Percentiles rank a stretch among this genome's conserved stretches.
phyloP scores from a whole-genome alignment of 2,329 filamentous ascomycete species.

The Hymenoscyphus infarciens region DNA sequence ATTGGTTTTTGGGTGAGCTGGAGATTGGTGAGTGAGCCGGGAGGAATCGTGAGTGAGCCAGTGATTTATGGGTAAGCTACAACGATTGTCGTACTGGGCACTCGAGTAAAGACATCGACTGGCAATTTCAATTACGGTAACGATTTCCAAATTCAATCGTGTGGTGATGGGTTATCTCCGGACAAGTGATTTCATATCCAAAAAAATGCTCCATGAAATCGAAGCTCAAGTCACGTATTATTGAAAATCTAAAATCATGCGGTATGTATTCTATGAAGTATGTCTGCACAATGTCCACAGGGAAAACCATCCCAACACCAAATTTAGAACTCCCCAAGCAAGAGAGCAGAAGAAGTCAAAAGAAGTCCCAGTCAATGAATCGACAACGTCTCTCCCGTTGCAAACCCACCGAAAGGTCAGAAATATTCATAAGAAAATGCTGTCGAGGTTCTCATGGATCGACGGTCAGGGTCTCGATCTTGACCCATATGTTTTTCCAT shows the following conservation, averaged over 20 bases:
- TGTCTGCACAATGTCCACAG: neutral
- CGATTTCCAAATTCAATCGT: too few relatives aligned
- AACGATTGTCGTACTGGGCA: too few relatives aligned
- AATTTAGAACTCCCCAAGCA: neutral
- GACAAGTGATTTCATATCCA: too few relatives aligned
- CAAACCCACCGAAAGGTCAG: constrained; percentile 29
- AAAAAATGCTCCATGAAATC: too few relatives aligned
- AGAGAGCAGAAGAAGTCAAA: constrained; percentile 14
- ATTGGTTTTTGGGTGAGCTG: too few relatives aligned
- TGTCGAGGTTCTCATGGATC: constrained; percentile 36
- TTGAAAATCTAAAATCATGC: constrained; percentile 8
- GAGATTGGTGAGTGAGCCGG: too few relatives aligned
- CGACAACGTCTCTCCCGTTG: constrained; percentile 50
- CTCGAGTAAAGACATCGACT: too few relatives aligned
- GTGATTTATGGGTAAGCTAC: too few relatives aligned
- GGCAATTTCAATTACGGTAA: too few relatives aligned
- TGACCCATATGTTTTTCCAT: constrained; percentile 21
- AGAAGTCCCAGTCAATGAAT: constrained; percentile 27
- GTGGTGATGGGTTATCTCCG: too few relatives aligned
- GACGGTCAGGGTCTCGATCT: constrained; percentile 20
- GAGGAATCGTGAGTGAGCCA: too few relatives aligned
- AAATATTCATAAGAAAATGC: constrained; percentile 31
- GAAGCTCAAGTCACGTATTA: neutral
- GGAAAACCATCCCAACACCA: neutral
- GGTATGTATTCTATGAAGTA: constrained; percentile 25